A percentile compares a stretch with the other conserved stretches of the same genome.
Evolutionary conservation across 371 early-diverging fungal species (phyloP).

Genomic region (Mortierella sp.): DNA sequence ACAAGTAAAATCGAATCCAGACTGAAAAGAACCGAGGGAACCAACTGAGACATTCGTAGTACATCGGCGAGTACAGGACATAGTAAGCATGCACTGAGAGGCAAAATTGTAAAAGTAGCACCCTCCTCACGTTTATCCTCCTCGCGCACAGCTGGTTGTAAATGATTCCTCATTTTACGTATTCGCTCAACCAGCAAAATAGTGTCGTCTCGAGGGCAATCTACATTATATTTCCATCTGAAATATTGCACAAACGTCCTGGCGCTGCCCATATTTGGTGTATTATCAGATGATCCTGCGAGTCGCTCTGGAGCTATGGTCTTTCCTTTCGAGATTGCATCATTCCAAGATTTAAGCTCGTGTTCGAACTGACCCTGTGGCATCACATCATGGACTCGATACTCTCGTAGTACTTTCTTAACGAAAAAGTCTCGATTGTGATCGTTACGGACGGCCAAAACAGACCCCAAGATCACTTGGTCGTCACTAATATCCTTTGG

Average conservation of each 20-base stretch:
- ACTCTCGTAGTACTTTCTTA: constrained; percentile 42
- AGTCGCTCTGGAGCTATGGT: not conserved
- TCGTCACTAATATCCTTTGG: constrained; percentile 22
- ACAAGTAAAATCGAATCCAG: constrained; percentile 74
- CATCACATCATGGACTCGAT: constrained; percentile 18
- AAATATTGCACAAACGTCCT: constrained; percentile 58
- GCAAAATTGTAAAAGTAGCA: constrained; percentile 60
- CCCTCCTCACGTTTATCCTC: constrained; percentile 27
- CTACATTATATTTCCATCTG: constrained; percentile 16
- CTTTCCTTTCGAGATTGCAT: constrained; percentile 46
- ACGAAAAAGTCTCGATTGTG: constrained; percentile 72
- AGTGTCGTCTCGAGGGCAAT: constrained; percentile 13
- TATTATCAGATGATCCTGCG: not conserved
- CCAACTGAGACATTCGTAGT: constrained; percentile 63
- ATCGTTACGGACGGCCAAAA: constrained; percentile 68
- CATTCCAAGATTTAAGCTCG: constrained; percentile 66
- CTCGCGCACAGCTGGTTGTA: constrained; percentile 58
- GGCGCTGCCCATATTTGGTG: constrained; percentile 7
- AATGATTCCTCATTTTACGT: constrained; percentile 62
- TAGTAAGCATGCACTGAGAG: constrained; percentile 32
- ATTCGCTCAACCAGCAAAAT: constrained; percentile 30
- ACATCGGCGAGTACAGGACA: constrained; percentile 68
- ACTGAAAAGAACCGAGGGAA: constrained; percentile 78
- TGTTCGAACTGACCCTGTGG: constrained; percentile 2
- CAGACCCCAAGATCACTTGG: constrained; percentile 50